Evolutionary conservation across 805 yeast species (phyloP).

Genomic region (Blastobotrys americana): DNA sequence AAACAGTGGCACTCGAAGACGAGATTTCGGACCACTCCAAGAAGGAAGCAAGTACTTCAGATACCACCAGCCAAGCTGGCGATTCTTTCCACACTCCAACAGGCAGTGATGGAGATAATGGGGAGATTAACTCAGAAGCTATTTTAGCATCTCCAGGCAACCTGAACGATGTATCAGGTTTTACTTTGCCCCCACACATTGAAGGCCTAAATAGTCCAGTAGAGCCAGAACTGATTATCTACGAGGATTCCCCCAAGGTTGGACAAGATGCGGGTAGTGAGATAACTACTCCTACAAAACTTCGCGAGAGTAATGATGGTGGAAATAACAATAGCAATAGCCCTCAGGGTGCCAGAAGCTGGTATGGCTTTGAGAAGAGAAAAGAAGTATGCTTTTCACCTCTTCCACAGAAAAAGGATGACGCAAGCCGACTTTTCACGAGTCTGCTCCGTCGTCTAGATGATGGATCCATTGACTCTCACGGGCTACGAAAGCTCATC

Average conservation of each 20-base stretch:
- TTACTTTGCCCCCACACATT: too few species aligned
- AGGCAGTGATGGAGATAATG: too few species aligned
- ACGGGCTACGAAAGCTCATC: conserved; percentile 21
- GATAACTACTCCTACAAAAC: conserved; percentile 12
- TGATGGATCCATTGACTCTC: conserved; percentile 14
- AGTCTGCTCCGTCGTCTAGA: conserved; percentile 16
- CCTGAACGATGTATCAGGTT: not conserved
- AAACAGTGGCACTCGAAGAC: too few species aligned
- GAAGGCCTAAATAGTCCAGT: not conserved
- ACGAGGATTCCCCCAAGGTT: conserved; percentile 11
- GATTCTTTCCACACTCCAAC: too few species aligned
- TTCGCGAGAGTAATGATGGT: conserved; percentile 5
- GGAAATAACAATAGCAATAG: not conserved
- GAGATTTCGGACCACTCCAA: too few species aligned
- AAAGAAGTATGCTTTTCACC: conserved; percentile 15
- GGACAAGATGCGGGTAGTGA: not conserved
- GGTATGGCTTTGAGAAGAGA: conserved; percentile 15
- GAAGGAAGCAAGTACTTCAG: too few species aligned
- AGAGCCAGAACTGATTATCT: conserved; percentile 11
- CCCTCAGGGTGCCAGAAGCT: conserved; percentile 1
- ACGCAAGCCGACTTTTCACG: conserved; percentile 16
- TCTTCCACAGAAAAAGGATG: conserved; percentile 13
- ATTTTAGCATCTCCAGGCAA: not conserved
- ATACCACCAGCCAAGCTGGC: too few species aligned
- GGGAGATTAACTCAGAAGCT: not conserved